These are phyloP conservation scores for Rutstroemia sp. DNA, from an alignment of 2,329 filamentous ascomycete species.

Conservation along the genomic window DNA sequence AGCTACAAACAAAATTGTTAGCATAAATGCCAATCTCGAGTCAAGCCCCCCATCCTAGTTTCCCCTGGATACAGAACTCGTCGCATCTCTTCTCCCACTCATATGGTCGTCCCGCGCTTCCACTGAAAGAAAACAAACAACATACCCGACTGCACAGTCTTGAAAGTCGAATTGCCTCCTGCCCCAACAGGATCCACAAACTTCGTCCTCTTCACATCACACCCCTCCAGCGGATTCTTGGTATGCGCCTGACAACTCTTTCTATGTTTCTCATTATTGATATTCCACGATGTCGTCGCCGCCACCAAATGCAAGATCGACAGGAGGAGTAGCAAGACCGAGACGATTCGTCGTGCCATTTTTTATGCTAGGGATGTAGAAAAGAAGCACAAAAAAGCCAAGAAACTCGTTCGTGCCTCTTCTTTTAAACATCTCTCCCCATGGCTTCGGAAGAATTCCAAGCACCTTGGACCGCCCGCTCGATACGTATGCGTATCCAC, in stretches of 20 bases:
- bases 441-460: conserved; percentile 1
- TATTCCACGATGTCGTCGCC: conserved; percentile 17
- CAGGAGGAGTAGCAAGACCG: conserved; percentile 1
- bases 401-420: too few relatives aligned
- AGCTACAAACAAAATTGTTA: conserved; percentile 15
- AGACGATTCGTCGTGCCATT: background rate
- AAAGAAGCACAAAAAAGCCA: too few relatives aligned
- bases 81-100: too few relatives aligned
- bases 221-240: conserved; percentile 21
- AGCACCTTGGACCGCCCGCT: too few relatives aligned
- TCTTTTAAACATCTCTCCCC: too few relatives aligned
- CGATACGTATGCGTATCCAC: too few relatives aligned
- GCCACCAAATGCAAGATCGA: background rate
- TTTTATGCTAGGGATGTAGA: background rate
- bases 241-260: conserved; percentile 16
- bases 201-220: conserved; percentile 18
- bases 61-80: background rate
- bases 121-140: background rate
- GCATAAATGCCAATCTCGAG: background rate
- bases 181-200: conserved; percentile 15
- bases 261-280: conserved; percentile 18
- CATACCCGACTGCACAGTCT: conserved; percentile 24
- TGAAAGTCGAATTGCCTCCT: conserved; percentile 14
- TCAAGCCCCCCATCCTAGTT: background rate
- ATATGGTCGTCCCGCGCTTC: too few relatives aligned